Percentiles rank a stretch among this genome's conserved stretches.
Evolutionary conservation across 78 protist genomes (phyloP).

Genomic region (Goniomonas avonlea): DNA sequence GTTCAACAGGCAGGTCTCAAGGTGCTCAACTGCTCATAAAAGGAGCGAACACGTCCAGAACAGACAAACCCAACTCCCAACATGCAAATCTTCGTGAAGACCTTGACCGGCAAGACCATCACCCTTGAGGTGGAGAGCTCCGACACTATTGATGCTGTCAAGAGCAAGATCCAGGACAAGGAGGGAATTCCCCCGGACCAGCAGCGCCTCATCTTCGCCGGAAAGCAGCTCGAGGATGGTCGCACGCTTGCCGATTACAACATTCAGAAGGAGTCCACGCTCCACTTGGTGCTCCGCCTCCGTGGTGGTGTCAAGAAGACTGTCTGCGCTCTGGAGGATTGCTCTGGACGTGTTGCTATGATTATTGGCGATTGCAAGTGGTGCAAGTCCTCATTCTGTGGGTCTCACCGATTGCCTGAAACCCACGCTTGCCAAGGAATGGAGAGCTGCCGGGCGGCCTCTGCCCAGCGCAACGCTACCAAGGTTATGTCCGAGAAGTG

Average conservation of each 20-base stretch:
- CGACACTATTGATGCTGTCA: slow-evolving; percentile 93
- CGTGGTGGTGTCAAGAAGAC: slow-evolving; percentile 76
- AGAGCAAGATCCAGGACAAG: slow-evolving; percentile 89
- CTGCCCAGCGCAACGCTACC: background rate
- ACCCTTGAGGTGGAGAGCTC: slow-evolving; percentile 91
- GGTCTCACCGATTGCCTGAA: slow-evolving; percentile 32
- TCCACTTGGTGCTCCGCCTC: slow-evolving; percentile 87
- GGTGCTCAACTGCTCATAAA: too few relatives aligned
- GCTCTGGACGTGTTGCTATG: background rate
- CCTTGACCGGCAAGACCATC: slow-evolving; percentile 97
- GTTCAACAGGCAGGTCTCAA: too few relatives aligned
- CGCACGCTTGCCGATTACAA: slow-evolving; percentile 94
- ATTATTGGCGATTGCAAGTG: slow-evolving; percentile 40
- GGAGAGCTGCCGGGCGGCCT: background rate
- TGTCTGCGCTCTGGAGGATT: background rate
- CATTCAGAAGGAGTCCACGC: slow-evolving; percentile 94
- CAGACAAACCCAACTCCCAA: too few relatives aligned
- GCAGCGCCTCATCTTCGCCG: slow-evolving; percentile 98
- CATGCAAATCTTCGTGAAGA: slow-evolving; percentile 69
- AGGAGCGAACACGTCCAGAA: too few relatives aligned
- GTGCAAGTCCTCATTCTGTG: slow-evolving; percentile 26
- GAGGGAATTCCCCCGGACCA: slow-evolving; percentile 99
- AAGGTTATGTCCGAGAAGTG: background rate
- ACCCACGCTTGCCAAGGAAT: slow-evolving; percentile 21
- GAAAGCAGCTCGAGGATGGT: slow-evolving; percentile 98